Percentiles rank a stretch among this genome's conserved stretches.
phyloP scores from a whole-genome alignment of 2,329 filamentous ascomycete species.

The Aspergillus sojae region DNA sequence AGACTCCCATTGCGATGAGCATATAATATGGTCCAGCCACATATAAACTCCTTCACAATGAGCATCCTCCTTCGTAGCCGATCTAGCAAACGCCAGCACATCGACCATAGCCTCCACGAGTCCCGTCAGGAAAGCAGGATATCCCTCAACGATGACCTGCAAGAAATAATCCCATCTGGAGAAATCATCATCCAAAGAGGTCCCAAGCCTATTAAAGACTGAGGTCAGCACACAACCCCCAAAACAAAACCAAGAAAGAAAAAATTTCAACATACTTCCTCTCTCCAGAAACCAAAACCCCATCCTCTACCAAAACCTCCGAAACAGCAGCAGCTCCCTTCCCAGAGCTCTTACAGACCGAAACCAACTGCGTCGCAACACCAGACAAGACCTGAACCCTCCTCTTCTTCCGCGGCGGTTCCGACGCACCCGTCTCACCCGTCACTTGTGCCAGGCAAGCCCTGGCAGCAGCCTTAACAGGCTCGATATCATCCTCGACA shows the following conservation, averaged over 20 bases:
- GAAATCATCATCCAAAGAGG: constrained; percentile 31
- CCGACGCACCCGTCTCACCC: constrained; percentile 11
- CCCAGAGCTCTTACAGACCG: constrained; percentile 29
- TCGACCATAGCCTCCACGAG: constrained; percentile 44
- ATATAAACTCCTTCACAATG: constrained; percentile 48
- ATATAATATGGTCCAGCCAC: constrained; percentile 55
- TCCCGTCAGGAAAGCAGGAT: constrained; percentile 39
- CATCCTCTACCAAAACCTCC: constrained; percentile 30
- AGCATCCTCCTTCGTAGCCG: constrained; percentile 30
- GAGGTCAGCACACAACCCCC: not conserved
- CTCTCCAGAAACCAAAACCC: constrained; percentile 27
- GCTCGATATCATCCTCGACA: constrained; percentile 14
- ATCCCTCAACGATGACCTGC: constrained; percentile 37
- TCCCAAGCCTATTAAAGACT: constrained; percentile 26
- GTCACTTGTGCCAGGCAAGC: constrained; percentile 22
- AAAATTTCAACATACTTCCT: constrained; percentile 30
- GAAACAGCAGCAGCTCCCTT: constrained; percentile 25
- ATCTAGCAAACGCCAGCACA: constrained; percentile 31
- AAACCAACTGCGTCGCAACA: constrained; percentile 28
- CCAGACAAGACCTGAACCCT: constrained; percentile 26
- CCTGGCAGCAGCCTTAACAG: constrained; percentile 24
- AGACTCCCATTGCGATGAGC: constrained; percentile 40
- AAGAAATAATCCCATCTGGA: constrained; percentile 41
- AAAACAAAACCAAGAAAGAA: not conserved
- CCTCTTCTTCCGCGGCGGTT: constrained; percentile 32